Base-by-base conservation (phyloP, 805 yeast genomes). In the Starmerella sirachaensis region DNA sequence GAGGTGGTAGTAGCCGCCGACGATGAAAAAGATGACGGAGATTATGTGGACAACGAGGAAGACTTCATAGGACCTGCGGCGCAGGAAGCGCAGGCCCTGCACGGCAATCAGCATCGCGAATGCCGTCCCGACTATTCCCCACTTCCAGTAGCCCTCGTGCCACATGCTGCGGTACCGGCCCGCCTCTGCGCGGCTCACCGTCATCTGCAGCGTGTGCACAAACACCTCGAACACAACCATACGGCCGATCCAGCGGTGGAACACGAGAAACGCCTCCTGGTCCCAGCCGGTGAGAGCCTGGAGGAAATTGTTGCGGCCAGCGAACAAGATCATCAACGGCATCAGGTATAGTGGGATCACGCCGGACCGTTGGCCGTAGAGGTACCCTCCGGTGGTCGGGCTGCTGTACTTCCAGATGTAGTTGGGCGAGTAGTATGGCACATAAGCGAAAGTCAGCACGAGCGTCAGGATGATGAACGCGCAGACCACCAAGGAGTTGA, bases 251-350 rank as follows among this genome's bases (percentile, higher is more conserved):
- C 61, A 57, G 18, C 49, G 44, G 59, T 82, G 93, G 51, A 69
- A 71, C 22, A 64, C 58, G 43, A 72, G 61, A 58, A 78, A 78
- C 3, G 76, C 64, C 7, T 74, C 58, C 46, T 69, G 73, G 0
- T 74, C 54, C 62, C 79, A 65, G 2, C 83, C 82, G 2, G 84
- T 68, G 9, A 76, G 36, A 53, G 61, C 63, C 46, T 69, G 67
- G 52, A 80, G 61, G 26, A 80, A 69, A 52, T 78, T 81, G 55
- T 81, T 80, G 52, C 88, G 63, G 19, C 80, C 78, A 11, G 83
- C 82, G 56, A 80, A 56, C 22, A 56, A 22, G 16, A 52, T 37
- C 28, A 56, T 33, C 13, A 55, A 29, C 1, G 61, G 61, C 18
- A 50, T 5, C 19, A 53, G 45, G 16, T 46, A 46, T 14, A 49